Percentiles rank a stretch among this genome's conserved stretches.
Conservation (phyloP, 176 grass and related monocot species). For the Oryza officinalis region DNA sequence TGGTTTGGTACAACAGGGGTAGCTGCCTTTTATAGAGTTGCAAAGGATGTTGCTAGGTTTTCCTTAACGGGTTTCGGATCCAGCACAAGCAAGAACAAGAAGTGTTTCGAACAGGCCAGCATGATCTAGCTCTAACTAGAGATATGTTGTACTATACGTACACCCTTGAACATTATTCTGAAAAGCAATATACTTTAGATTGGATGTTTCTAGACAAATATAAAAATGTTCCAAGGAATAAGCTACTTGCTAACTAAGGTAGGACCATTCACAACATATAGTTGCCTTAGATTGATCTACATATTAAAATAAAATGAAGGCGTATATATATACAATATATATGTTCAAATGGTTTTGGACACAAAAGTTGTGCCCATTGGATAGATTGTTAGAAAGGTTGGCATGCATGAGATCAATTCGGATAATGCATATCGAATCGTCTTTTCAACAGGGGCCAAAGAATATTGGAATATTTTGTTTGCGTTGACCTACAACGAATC, state of each 20-base stretch:
- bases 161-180: background rate
- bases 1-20: conserved; percentile 6
- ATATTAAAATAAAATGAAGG: conserved; percentile 3
- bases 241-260: background rate
- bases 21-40: conserved; percentile 36
- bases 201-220: background rate
- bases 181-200: background rate
- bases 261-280: background rate
- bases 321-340: background rate
- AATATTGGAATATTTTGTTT: conserved; percentile 13
- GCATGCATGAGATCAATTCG: background rate
- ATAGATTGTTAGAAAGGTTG: background rate
- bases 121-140: conserved; percentile 12
- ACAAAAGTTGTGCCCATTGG: background rate
- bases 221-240: conserved; percentile 26
- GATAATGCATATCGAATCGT: conserved; percentile 28
- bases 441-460: conserved; percentile 21
- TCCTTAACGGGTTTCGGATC: conserved; percentile 9
- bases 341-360: background rate
- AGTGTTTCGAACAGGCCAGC: background rate
- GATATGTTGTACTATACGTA: background rate
- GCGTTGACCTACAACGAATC: conserved; percentile 18
- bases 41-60: background rate
- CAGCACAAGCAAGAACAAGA: background rate
- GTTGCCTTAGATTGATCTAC: background rate